Evolutionary conservation across 805 yeast genomes (phyloP), one percentile per base, ranked within the genome.

Genomic region (Candida nanaspora): DNA sequence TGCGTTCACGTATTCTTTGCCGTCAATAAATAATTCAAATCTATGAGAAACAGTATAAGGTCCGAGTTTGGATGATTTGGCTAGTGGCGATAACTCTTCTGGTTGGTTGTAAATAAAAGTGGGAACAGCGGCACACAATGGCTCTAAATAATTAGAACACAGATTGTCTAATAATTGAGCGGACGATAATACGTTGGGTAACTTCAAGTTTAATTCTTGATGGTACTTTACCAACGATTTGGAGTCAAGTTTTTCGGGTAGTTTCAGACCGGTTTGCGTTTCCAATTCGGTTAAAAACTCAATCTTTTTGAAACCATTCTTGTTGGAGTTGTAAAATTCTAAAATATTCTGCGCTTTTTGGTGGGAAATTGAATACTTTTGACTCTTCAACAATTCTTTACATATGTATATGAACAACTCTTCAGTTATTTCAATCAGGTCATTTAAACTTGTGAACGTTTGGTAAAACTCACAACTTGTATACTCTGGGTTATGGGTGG

Each of bases 401-500:
- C 72, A 62, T 0, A 83, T 57, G 5, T 47, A 53, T 2, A 48
- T 44, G 33, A 88, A 70, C 41, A 89, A 48, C 0, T 65, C 62
- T 51, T 86, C 83, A 1, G 94, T 81, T 27, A 80, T 50, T 0
- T 41, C 43, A 72, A 87, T 83, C 43, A 91, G 63, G 22, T 84
- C 84, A 0, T 75, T 72, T 47, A 93, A 63, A 9, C 74, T 67
- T 0, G 82, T 77, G 54, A 73, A 88, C 0, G 85, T 71, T 51
- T 82, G 84, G 57, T 91, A 91, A 51, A 87, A 85, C 57, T 91
- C 98, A 56, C 96, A 80, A 2, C 87, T 77, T 1, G 95, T 82
- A 57, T 89, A 91, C 55, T 91, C 98, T 0, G 96, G 95, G 60
- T 91, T 93, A 58, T 91, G 98, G 0, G 96, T 85, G 2, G 83